A percentile compares a stretch with the other conserved stretches of the same genome.
These are phyloP conservation scores for Apiospora aurea DNA, from an alignment of 2,329 filamentous ascomycete species.

Conservation along the genomic window DNA sequence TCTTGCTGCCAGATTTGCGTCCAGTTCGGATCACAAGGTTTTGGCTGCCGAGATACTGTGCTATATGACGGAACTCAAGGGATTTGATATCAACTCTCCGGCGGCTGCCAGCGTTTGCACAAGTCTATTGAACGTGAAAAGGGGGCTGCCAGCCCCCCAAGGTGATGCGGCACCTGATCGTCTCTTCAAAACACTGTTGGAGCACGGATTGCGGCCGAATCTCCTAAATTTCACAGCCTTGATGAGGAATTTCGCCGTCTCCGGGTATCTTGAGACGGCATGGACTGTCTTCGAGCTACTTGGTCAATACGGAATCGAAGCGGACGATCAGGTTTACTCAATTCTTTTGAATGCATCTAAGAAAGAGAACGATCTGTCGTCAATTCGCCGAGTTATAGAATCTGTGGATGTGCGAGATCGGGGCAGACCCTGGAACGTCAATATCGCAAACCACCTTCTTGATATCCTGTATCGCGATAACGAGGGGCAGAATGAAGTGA, in stretches of 20 bases:
- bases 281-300: conserved; percentile 72
- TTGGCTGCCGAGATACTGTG: conserved; percentile 53
- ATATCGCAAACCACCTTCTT: conserved; percentile 60
- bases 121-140: conserved; percentile 57
- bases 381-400: conserved; percentile 60
- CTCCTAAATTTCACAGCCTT: conserved; percentile 69
- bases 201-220: conserved; percentile 69
- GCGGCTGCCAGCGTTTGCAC: conserved; percentile 64
- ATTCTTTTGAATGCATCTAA: conserved; percentile 78
- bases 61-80: conserved; percentile 40
- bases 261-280: conserved; percentile 67
- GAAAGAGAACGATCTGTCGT: conserved; percentile 56
- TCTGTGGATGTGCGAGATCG: conserved; percentile 54
- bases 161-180: conserved; percentile 57
- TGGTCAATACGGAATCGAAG: conserved; percentile 61
- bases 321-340: conserved; percentile 72
- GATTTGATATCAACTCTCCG: conserved; percentile 54
- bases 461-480: conserved; percentile 56
- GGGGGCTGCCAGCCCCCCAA: conserved; percentile 43
- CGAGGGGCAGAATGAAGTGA: conserved; percentile 45
- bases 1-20: conserved; percentile 55
- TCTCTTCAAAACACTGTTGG: conserved; percentile 63
- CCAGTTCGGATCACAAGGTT: conserved; percentile 46
- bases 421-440: conserved; percentile 51
- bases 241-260: conserved; percentile 74